Evolutionary conservation across 2,329 filamentous ascomycete species (phyloP).

Genomic region (Pseudopyrenochaeta lycopersici): DNA sequence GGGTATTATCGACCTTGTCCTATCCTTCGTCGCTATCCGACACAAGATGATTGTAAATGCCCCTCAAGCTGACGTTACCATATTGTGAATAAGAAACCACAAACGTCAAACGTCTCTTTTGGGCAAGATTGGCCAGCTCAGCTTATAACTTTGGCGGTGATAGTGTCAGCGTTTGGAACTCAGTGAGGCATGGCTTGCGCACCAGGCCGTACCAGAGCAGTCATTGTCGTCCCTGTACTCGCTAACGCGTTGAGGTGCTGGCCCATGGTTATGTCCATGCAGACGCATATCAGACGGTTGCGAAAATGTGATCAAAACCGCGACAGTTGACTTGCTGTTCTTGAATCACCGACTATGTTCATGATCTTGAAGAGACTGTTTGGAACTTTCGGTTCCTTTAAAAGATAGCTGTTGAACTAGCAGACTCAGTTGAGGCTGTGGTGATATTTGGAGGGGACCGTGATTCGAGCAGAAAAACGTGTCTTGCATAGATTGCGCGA

Average conservation of each 20-base stretch:
- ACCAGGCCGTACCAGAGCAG: neutral
- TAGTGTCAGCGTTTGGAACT: neutral
- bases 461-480: too few species aligned
- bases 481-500: too few species aligned
- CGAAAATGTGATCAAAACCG: neutral
- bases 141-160: neutral
- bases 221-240: neutral
- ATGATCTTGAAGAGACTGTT: neutral
- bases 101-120: too few species aligned
- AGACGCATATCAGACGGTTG: neutral
- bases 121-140: too few species aligned
- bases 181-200: neutral
- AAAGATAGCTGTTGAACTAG: neutral
- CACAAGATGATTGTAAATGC: too few species aligned
- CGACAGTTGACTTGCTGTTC: neutral
- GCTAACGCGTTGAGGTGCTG: conserved; percentile 4
- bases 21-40: too few species aligned
- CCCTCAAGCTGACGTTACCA: too few species aligned
- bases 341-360: neutral
- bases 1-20: too few species aligned
- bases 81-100: too few species aligned
- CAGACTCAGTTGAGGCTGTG: too few species aligned
- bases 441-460: too few species aligned
- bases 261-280: neutral
- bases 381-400: neutral